Percentiles rank a stretch among this genome's conserved stretches.
Conservation (phyloP, 2,329 filamentous ascomycete species). For the Talaromyces verruculosus region DNA sequence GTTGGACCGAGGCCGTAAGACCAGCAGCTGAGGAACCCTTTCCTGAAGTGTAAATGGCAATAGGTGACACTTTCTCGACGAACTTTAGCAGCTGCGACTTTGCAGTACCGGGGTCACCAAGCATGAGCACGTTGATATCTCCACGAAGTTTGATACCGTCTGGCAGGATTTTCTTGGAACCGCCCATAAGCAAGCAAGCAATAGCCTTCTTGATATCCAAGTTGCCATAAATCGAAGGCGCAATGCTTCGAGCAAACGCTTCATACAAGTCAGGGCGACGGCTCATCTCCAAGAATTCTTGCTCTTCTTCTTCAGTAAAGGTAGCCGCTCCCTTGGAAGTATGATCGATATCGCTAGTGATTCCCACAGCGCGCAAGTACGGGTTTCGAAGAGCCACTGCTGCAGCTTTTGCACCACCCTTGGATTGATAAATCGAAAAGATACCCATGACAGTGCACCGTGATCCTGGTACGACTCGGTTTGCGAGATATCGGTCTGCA, state of each 20-base stretch:
- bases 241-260: constrained; percentile 86
- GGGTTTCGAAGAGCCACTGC: constrained; percentile 95
- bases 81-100: constrained; percentile 98
- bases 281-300: constrained; percentile 91
- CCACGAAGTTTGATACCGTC: constrained; percentile 97
- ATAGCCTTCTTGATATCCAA: constrained; percentile 96
- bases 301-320: constrained; percentile 94
- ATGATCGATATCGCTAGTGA: constrained; percentile 86
- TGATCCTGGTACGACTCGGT: constrained; percentile 91
- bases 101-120: constrained; percentile 96
- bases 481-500: constrained; percentile 93
- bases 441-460: constrained; percentile 95
- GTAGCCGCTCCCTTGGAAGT: constrained; percentile 79
- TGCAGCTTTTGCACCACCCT: constrained; percentile 76
- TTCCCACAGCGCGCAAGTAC: constrained; percentile 88
- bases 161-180: constrained; percentile 94
- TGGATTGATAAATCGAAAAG: constrained; percentile 96
- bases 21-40: constrained; percentile 97
- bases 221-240: constrained; percentile 96
- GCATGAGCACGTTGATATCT: constrained; percentile 94
- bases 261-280: constrained; percentile 89
- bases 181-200: constrained; percentile 86
- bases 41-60: constrained; percentile 97
- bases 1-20: constrained; percentile 94
- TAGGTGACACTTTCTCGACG: constrained; percentile 92